Percentiles rank a stretch among this genome's conserved stretches.
phyloP scores from a whole-genome alignment of 148 eudicot species.

The Silene conica region DNA sequence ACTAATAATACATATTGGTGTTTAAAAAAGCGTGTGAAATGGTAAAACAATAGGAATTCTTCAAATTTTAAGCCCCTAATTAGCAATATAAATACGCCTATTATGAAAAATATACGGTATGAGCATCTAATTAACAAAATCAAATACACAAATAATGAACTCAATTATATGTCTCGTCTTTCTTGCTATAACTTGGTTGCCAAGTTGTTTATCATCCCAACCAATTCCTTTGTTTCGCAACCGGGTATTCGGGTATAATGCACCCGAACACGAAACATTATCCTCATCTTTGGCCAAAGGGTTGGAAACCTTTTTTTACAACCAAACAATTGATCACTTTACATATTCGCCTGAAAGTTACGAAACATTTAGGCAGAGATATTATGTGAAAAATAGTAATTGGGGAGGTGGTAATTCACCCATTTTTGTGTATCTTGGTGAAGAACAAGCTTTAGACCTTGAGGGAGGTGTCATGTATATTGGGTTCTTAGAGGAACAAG shows the following conservation, averaged over 20 bases:
- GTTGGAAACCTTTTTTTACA: conserved; percentile 14
- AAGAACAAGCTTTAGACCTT: conserved; percentile 3
- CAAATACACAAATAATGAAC: conserved; percentile 1
- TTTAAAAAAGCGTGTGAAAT: background rate
- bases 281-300: background rate
- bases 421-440: conserved; percentile 15
- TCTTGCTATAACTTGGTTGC: background rate
- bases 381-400: conserved; percentile 1
- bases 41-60: background rate
- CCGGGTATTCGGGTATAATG: conserved; percentile 1
- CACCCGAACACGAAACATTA: background rate
- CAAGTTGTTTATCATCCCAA: background rate
- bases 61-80: background rate
- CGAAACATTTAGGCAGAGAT: background rate
- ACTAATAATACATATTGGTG: background rate
- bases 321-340: conserved; percentile 18
- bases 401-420: conserved; percentile 18
- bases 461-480: background rate
- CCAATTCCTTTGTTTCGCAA: background rate
- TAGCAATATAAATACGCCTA: background rate
- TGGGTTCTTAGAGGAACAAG: conserved; percentile 5
- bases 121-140: background rate
- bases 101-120: background rate
- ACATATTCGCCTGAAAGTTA: conserved; percentile 9
- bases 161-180: background rate